Conservation (phyloP, 2,329 filamentous ascomycete species). For the Pestalotiopsis sp. region DNA sequence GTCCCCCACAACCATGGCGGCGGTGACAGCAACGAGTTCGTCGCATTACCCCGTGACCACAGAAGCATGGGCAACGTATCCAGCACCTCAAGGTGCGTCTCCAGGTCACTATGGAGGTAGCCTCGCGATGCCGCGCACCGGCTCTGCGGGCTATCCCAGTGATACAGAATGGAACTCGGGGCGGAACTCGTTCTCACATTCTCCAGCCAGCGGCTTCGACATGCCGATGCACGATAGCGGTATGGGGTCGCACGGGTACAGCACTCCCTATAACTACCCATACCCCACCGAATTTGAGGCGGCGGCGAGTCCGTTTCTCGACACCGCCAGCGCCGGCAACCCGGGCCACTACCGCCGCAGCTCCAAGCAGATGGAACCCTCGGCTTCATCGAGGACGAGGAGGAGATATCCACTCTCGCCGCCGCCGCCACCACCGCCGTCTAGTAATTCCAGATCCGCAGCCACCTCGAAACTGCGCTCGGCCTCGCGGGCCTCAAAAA, state of each 20-base stretch:
- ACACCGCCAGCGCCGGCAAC: not conserved
- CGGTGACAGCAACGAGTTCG: not conserved
- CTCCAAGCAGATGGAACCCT: not conserved
- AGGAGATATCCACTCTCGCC: slow-evolving; percentile 8
- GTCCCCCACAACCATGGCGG: not conserved
- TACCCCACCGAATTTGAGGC: slow-evolving; percentile 1
- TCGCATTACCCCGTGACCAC: slow-evolving; percentile 1
- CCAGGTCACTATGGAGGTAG: not conserved
- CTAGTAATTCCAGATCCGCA: not conserved
- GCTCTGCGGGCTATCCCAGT: slow-evolving; percentile 4
- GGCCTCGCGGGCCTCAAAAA: slow-evolving; percentile 33
- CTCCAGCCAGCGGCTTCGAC: slow-evolving; percentile 4
- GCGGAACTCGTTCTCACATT: slow-evolving; percentile 6
- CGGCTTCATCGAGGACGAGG: not conserved
- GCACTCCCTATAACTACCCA: not conserved
- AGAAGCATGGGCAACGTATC: slow-evolving; percentile 1
- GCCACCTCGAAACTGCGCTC: slow-evolving; percentile 28
- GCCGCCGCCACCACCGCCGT: slow-evolving; percentile 13
- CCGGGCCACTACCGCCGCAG: not conserved
- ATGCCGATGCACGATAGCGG: not conserved
- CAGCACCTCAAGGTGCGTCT: slow-evolving; percentile 6
- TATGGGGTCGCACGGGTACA: slow-evolving; percentile 2
- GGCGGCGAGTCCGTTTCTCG: not conserved
- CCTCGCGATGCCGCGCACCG: not conserved
- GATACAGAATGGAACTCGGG: slow-evolving; percentile 2